Conservation (phyloP, 495 filamentous ascomycete species). For the Penicillium waksmanii region DNA sequence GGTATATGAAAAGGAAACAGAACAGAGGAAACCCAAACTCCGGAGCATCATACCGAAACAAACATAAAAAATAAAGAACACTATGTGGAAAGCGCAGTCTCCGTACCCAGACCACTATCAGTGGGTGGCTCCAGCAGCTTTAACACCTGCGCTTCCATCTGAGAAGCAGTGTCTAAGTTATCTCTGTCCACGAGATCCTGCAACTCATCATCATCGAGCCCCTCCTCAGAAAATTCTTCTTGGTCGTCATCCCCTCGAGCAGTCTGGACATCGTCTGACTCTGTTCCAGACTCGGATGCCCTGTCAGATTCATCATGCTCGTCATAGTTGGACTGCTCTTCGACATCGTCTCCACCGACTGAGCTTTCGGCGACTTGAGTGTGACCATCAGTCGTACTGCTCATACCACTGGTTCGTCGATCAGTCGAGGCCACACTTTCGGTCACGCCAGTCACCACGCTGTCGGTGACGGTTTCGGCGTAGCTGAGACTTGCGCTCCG, state of each 20-base stretch:
- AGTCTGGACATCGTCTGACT: constrained; percentile 25
- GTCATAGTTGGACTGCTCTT: constrained; percentile 8
- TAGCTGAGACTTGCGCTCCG: constrained; percentile 40
- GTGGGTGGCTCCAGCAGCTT: constrained; percentile 39
- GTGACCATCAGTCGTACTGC: constrained; percentile 31
- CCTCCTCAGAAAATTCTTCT: constrained; percentile 13
- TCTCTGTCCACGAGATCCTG: constrained; percentile 18
- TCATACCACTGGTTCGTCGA: constrained; percentile 55
- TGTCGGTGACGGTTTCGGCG: constrained; percentile 51
- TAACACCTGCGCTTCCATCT: constrained; percentile 32
- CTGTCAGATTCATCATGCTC: constrained; percentile 15
- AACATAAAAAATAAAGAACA: constrained; percentile 7
- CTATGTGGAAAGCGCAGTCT: constrained; percentile 40
- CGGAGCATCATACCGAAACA: constrained; percentile 12
- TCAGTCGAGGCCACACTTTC: constrained; percentile 53
- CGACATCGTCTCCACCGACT: constrained; percentile 11
- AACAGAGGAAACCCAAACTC: constrained; percentile 23
- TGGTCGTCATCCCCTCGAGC: constrained; percentile 21
- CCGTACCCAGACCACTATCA: constrained; percentile 51
- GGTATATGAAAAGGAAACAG: constrained; percentile 35
- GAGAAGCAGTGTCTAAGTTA: constrained; percentile 35
- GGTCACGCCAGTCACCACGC: constrained; percentile 49
- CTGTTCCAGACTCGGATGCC: constrained; percentile 3
- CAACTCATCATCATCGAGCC: constrained; percentile 21
- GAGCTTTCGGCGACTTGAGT: constrained; percentile 18